Base-by-base conservation (phyloP, 495 filamentous ascomycete genomes). In the Neurospora tetraspora region DNA sequence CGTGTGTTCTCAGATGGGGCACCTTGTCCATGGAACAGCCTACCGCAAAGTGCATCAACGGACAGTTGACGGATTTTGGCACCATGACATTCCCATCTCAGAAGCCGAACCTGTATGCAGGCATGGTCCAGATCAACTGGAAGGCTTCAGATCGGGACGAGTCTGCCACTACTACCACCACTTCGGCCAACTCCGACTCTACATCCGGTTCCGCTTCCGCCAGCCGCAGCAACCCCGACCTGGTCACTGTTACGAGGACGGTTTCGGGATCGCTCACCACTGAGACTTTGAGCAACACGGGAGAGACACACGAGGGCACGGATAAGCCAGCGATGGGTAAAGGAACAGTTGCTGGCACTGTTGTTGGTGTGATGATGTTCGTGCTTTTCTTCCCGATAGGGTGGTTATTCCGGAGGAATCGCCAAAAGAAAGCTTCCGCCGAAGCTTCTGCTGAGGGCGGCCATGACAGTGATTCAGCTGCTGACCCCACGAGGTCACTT, bases 61-160 rank as follows among this genome's bases (percentile, higher is more conserved):
- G 76, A 0, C 31, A 61, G 3, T 73, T 68, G 36, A 73, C 40
- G 65, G 69, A 68, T 20, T 72, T 74, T 9, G 73, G 45, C 9
- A 69, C 68, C 23, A 74, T 73, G 8, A 78, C 75, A 1, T n/a
- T 77, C 3, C 77, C 76, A 20, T 12, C 69, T 40, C 16, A 20
- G 23, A 20, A 53, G n/a, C 68, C 76, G 18, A 71, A 73, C 43
- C 53, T 80, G n/a, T 78, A 45, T 42, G 80, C 80, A 23, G 77
- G 77, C 47, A 79, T 81, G 76, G 72, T 81, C 68, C 79, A 81
- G 72, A 73, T 80, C 61, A 77, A 76, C 1, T 77, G 73, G 70
- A 40, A 80, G 40, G 38, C 73, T 4, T 72, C 77, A 34, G 80
- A 81, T 10, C 45, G n/a, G 8, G 9, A 23, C 45, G 45, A 53